These are phyloP conservation scores for Knoxdaviesia proteae DNA, from an alignment of 2,329 filamentous ascomycete genomes.

Conservation along the genomic window DNA sequence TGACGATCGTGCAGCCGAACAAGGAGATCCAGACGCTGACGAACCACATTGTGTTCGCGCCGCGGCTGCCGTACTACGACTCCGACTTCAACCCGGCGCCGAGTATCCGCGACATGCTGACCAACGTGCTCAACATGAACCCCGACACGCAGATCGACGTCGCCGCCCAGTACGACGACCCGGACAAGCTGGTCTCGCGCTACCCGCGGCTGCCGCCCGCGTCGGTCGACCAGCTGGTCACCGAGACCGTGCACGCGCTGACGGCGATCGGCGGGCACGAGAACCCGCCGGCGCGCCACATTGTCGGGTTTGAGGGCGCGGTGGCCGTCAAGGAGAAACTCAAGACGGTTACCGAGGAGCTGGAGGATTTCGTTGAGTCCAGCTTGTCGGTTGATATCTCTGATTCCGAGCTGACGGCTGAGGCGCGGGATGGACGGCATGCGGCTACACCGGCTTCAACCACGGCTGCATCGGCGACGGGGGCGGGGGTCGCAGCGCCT, in stretches of 20 bases:
- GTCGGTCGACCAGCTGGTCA: constrained; percentile 53
- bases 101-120: constrained; percentile 63
- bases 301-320: constrained; percentile 78
- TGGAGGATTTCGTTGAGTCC: constrained; percentile 88
- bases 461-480: too few species aligned
- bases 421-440: constrained; percentile 14
- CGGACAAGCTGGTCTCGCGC: constrained; percentile 32
- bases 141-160: constrained; percentile 36
- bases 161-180: constrained; percentile 2
- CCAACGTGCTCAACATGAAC: constrained; percentile 56
- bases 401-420: constrained; percentile 30
- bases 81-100: constrained; percentile 50
- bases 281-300: constrained; percentile 84
- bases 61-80: constrained; percentile 46
- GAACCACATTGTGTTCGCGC: constrained; percentile 69
- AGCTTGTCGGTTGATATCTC: constrained; percentile 69
- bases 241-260: constrained; percentile 79
- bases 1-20: constrained; percentile 89
- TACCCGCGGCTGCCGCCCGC: constrained; percentile 53
- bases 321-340: constrained; percentile 84
- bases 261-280: constrained; percentile 87
- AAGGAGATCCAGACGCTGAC: constrained; percentile 79
- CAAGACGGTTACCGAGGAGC: constrained; percentile 85
- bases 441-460: too few species aligned
- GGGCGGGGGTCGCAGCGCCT: too few species aligned